Conservation (phyloP, 768 basidiomycete species). For the Mycena leptocephala region DNA sequence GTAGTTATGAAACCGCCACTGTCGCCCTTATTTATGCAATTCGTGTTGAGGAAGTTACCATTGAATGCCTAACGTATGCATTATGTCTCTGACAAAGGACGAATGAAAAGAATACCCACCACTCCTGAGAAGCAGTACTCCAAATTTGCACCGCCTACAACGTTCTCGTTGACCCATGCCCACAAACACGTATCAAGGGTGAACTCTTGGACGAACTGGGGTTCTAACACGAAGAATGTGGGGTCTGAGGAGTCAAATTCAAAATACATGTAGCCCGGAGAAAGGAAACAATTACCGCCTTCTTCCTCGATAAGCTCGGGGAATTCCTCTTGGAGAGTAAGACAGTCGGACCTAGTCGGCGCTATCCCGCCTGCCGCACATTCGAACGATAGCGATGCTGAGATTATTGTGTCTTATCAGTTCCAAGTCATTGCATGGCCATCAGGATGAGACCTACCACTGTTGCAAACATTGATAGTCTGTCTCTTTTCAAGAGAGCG, state of each 20-base stretch:
- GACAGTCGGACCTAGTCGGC: background rate
- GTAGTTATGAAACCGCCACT: background rate
- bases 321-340: background rate
- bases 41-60: background rate
- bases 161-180: slow-evolving; percentile 8
- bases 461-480: background rate
- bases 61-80: background rate
- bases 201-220: slow-evolving; percentile 17
- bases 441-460: background rate
- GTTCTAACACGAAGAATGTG: background rate
- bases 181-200: slow-evolving; percentile 12
- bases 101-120: background rate
- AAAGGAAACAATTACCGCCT: background rate
- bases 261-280: background rate
- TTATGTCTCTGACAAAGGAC: background rate
- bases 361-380: background rate
- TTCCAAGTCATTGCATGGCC: background rate
- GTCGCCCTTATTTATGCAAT: background rate
- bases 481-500: background rate
- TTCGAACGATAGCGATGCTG: background rate
- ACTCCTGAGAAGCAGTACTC: background rate
- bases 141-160: background rate
- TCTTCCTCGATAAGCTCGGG: background rate
- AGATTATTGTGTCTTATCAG: background rate
- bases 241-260: slow-evolving; percentile 3